phyloP scores from a whole-genome alignment of 768 basidiomycete species.

The Hygrophorus russula region DNA sequence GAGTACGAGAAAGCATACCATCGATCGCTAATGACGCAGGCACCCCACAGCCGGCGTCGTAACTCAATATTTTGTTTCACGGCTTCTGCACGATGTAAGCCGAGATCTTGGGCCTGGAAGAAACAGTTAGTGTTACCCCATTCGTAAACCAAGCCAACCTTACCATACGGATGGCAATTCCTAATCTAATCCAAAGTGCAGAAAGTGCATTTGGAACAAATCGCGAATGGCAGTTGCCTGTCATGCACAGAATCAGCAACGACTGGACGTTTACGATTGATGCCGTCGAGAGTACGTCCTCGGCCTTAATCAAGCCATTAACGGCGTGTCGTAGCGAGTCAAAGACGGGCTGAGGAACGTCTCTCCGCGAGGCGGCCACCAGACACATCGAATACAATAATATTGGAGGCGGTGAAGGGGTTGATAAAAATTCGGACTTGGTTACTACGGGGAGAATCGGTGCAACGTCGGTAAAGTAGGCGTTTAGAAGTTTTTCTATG shows the following conservation, averaged over 20 bases:
- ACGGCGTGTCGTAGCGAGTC: conserved; percentile 83
- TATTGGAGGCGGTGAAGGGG: conserved; percentile 62
- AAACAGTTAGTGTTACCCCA: neutral
- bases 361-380: conserved; percentile 77
- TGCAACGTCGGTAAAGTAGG: conserved; percentile 82
- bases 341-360: conserved; percentile 78
- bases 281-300: conserved; percentile 85
- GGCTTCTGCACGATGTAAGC: conserved; percentile 86
- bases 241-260: conserved; percentile 76
- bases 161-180: conserved; percentile 90
- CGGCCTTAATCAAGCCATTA: conserved; percentile 76
- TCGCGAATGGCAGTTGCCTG: conserved; percentile 84
- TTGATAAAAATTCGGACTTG: conserved; percentile 76
- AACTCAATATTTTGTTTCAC: conserved; percentile 78
- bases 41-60: conserved; percentile 85
- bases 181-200: conserved; percentile 76
- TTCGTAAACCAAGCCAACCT: conserved; percentile 16
- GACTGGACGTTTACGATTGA: conserved; percentile 83
- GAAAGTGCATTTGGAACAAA: conserved; percentile 80
- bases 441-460: conserved; percentile 87
- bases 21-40: conserved; percentile 89
- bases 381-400: conserved; percentile 92
- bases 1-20: conserved; percentile 42
- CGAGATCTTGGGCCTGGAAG: conserved; percentile 86
- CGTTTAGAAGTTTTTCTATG: conserved; percentile 77